Base-by-base conservation (phyloP, 495 filamentous ascomycete genomes). In the Chaetomidium leptoderma region DNA sequence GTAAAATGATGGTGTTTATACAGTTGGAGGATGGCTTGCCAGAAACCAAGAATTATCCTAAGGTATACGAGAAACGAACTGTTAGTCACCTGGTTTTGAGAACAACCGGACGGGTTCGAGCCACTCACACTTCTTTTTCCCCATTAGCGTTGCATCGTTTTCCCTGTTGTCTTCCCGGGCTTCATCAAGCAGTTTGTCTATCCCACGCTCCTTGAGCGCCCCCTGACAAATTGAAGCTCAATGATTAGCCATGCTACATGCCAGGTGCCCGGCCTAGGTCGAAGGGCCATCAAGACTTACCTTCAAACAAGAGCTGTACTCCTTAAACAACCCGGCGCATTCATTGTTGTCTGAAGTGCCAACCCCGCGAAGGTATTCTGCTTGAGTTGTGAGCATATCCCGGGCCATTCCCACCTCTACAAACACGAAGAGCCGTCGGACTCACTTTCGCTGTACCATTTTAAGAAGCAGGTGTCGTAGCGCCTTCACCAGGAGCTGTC, bases 371-470 rank as follows among this genome's bases (percentile, higher is more conserved):
- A 96, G 83, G 64, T 92, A 96, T 75, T 93, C 91, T 95, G 56
- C 14, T 24, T 29, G 14, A 62, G 52, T 45, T 21, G 64, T 59
- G 27, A 67, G 44, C n/a, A n/a, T 47, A 32, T 6, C 27, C 3
- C n/a, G 6, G 17, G 2, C n/a, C n/a, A n/a, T n/a, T n/a, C n/a
- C n/a, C n/a, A n/a, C n/a, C n/a, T n/a, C n/a, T 3, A 21, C 17
- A 9, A 13, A 19, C 29, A 30, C 23, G 8, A 17, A 21, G 4
- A 26, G 23, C 3, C 8, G 11, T 0, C 14, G 6, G 36, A 71
- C 86, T 49, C 77, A 92, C 91, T 95, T 71, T 96, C 91, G 65
- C 90, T 95, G 72, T 96, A 96, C 91, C 91, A 96, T 70, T 92
- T 95, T 40, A 96, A 72, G 64, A 96, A 96, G 72, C 91, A 96